Evolutionary conservation across 169 alveolate species (phyloP), one percentile per base, ranked within the genome.

Genomic region (Plasmodium reichenowi): DNA sequence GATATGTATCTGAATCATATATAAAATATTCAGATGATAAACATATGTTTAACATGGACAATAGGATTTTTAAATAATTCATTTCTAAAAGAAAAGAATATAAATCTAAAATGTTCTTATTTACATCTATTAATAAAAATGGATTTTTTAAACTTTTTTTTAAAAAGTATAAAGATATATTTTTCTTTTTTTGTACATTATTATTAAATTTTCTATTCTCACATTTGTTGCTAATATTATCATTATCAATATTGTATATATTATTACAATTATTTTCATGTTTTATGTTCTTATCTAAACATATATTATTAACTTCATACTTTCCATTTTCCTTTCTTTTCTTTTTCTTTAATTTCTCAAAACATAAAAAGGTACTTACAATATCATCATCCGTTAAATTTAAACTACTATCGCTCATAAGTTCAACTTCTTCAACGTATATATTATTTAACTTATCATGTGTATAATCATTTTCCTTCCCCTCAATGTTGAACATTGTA

Each of bases 21-120:
- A 83, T 70, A 83, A 83, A 83, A 43, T 71, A 67, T 62, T 83
- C 91, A 2, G 86, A 32, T 8, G 91, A 83, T 2, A 83, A 29
- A 50, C 86, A 83, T 15, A 63, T 83, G 17, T 83, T 83, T 48
- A 83, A 9, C 67, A 83, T 68, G 2, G 73, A 83, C 22, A 83
- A 63, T 5, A 83, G 67, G 32, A 83, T 3, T 7, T 52, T 71
- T 45, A 83, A 71, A 70, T 83, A 83, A 56, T 83, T 83, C 10
- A 32, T 26, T 15, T 71, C 54, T 4, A 70, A 17, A 9, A 83
- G 15, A 32, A 83, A 83, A 0, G 62, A 24, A 70, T 83, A 83
- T 48, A 71, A 58, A 70, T 63, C 68, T 9, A 83, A 45, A 4
- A 70, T 68, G 24, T 68, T 70, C 22, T 83, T 59, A 29, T 83